These are phyloP conservation scores for Megacollybia marginata DNA, from an alignment of 768 basidiomycete species.

Conservation along the genomic window DNA sequence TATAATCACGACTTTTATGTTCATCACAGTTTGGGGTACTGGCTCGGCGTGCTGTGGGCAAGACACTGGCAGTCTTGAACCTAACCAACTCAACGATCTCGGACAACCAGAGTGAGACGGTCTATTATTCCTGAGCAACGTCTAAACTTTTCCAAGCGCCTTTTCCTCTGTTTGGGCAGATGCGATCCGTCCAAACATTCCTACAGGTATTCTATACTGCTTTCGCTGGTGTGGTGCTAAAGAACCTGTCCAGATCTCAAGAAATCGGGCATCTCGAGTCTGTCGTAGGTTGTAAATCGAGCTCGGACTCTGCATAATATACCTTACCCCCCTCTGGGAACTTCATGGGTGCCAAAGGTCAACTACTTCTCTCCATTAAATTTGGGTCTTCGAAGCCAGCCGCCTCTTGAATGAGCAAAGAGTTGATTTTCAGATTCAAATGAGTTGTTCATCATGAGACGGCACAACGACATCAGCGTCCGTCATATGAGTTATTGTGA, in stretches of 20 bases:
- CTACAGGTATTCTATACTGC: neutral
- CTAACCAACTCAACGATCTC: slow-evolving; percentile 27
- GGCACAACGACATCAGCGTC: no score
- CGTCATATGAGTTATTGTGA: no score
- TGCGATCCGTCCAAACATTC: neutral
- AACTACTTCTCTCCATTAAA: no score
- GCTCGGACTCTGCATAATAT: no score
- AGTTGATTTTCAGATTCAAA: no score
- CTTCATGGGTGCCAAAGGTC: no score
- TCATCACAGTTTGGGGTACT: slow-evolving; percentile 28
- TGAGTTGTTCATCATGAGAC: no score
- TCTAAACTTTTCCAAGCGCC: neutral
- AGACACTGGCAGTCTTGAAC: slow-evolving; percentile 36
- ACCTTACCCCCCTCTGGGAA: no score
- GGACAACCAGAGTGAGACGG: slow-evolving; percentile 28
- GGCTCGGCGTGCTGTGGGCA: slow-evolving; percentile 34
- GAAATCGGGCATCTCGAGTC: neutral
- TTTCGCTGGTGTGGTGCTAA: neutral
- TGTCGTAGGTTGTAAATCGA: neutral
- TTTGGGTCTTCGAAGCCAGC: no score
- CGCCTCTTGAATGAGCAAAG: no score
- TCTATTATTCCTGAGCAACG: neutral
- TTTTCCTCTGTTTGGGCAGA: neutral
- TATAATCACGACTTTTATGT: no score
- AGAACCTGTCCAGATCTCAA: neutral